Evolutionary conservation across 371 early-diverging fungal species (phyloP).

Genomic region (Thermomucor indicae-seudaticae): DNA sequence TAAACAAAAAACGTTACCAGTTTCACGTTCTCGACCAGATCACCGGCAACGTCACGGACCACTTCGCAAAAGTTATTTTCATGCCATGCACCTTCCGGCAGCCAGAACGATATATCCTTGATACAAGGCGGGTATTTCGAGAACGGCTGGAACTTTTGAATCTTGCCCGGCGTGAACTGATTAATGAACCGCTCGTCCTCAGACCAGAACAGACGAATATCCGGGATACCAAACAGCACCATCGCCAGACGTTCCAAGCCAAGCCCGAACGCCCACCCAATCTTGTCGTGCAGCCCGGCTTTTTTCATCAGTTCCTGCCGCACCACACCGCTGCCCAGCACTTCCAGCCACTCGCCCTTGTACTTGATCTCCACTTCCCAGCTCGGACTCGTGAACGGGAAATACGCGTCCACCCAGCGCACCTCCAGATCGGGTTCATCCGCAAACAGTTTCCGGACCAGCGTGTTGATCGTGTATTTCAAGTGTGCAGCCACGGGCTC

Average conservation of each 20-base stretch:
- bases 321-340: conserved; percentile 93
- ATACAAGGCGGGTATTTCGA: conserved; percentile 83
- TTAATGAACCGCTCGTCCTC: conserved; percentile 82
- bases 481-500: conserved; percentile 63
- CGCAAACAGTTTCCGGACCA: conserved; percentile 71
- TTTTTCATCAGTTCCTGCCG: conserved; percentile 77
- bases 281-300: conserved; percentile 65
- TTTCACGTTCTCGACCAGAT: conserved; percentile 86
- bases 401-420: conserved; percentile 95
- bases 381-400: conserved; percentile 95
- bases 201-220: conserved; percentile 97
- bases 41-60: conserved; percentile 90
- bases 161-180: conserved; percentile 76
- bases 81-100: conserved; percentile 62
- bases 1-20: conserved; percentile 56
- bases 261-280: conserved; percentile 97
- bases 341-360: conserved; percentile 94
- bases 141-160: conserved; percentile 74
- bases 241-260: conserved; percentile 97
- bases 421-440: conserved; percentile 68
- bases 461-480: conserved; percentile 74
- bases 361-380: conserved; percentile 96
- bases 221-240: conserved; percentile 93
- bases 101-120: conserved; percentile 96
- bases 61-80: conserved; percentile 93